Evolutionary conservation across 148 eudicot species (phyloP).

Genomic region (Rhododendron ferrugineum): DNA sequence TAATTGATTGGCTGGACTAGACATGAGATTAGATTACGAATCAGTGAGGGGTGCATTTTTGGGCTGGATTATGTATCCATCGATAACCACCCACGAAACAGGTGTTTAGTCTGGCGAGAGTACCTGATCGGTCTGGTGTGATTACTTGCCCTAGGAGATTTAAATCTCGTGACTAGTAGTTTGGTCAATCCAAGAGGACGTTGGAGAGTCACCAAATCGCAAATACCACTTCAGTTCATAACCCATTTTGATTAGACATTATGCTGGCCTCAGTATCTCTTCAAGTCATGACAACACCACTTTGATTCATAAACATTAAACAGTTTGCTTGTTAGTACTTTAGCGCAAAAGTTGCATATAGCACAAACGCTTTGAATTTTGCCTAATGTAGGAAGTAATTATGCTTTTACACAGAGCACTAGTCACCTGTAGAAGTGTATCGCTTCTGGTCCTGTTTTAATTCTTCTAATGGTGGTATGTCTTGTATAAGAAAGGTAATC

Average conservation of each 20-base stretch:
- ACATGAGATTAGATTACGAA: neutral
- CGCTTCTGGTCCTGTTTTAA: neutral
- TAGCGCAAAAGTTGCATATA: neutral
- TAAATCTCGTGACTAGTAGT: neutral
- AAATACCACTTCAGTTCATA: neutral
- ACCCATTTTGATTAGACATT: neutral
- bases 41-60: neutral
- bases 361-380: neutral
- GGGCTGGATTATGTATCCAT: neutral
- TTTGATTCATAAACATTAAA: neutral
- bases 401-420: neutral
- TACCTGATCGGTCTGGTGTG: neutral
- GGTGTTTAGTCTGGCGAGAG: neutral
- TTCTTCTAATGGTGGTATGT: neutral
- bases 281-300: neutral
- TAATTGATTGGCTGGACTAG: neutral
- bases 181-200: neutral
- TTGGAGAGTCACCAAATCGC: neutral
- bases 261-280: neutral
- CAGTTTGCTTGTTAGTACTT: neutral
- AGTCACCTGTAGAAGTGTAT: neutral
- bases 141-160: neutral
- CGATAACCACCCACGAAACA: neutral
- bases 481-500: neutral
- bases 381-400: neutral